Conservation (phyloP, 257 asterid genomes). For the Salvia rosmarinus region DNA sequence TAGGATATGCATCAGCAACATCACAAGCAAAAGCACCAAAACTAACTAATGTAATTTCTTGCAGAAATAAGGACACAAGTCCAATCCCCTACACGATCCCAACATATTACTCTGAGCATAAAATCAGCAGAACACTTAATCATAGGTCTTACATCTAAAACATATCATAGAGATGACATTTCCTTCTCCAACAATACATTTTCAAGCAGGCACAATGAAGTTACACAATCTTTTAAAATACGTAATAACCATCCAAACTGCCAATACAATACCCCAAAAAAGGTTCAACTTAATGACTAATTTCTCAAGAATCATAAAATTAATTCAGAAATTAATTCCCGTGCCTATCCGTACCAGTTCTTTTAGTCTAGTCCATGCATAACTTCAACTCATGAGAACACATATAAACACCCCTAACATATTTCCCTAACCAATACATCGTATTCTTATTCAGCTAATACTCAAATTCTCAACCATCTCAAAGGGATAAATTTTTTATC, state of each 20-base stretch:
- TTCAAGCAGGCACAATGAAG: background rate
- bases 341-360: background rate
- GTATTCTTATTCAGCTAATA: background rate
- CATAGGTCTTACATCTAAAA: background rate
- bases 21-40: background rate
- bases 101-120: background rate
- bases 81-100: too few relatives aligned
- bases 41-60: background rate
- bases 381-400: background rate
- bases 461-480: background rate
- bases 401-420: background rate
- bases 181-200: background rate
- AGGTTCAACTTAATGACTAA: background rate
- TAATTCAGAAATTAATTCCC: background rate
- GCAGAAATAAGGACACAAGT: too few relatives aligned
- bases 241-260: background rate
- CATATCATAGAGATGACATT: too few relatives aligned
- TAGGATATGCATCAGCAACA: constrained; percentile 3
- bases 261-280: background rate
- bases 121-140: background rate
- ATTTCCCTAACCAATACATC: background rate
- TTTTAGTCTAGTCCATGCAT: background rate
- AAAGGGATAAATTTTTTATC: background rate
- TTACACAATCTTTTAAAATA: background rate
- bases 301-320: constrained; percentile 2